phyloP scores from a whole-genome alignment of 352 stramenopile species.

The Globisporangium middletonii region DNA sequence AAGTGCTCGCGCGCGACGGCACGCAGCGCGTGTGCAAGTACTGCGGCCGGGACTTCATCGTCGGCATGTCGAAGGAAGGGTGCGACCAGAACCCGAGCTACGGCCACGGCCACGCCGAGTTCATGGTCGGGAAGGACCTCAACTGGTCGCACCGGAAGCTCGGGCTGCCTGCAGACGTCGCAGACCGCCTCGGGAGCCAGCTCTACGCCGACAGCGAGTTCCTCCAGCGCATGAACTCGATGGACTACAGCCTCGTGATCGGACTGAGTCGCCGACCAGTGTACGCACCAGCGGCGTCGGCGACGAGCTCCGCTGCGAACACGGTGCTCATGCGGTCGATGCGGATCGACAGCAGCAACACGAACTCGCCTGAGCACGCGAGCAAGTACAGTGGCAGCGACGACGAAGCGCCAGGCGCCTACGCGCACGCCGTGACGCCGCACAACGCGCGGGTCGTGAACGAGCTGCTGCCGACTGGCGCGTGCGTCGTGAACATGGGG shows the following conservation, averaged over 20 bases:
- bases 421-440: conserved; percentile 54
- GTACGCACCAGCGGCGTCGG: conserved; percentile 10
- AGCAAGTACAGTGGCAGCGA: conserved; percentile 13
- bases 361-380: background rate
- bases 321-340: conserved; percentile 17
- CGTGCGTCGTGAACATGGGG: conserved; percentile 91
- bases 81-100: conserved; percentile 60
- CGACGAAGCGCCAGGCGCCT: conserved; percentile 28
- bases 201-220: conserved; percentile 91
- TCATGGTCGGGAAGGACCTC: conserved; percentile 82
- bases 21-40: conserved; percentile 84
- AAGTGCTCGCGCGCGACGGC: conserved; percentile 47
- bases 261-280: conserved; percentile 72
- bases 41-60: conserved; percentile 81
- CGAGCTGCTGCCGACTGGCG: conserved; percentile 50
- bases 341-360: conserved; percentile 13
- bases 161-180: conserved; percentile 60
- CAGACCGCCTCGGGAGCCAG: conserved; percentile 73
- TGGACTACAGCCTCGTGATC: conserved; percentile 97
- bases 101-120: conserved; percentile 64
- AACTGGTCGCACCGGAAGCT: conserved; percentile 82
- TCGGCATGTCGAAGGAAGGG: conserved; percentile 77
- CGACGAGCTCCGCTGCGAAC: conserved; percentile 23
- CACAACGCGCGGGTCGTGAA: conserved; percentile 22
- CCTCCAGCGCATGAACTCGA: conserved; percentile 93